A percentile compares a stretch with the other conserved stretches of the same genome.
phyloP scores from a whole-genome alignment of 2,329 filamentous ascomycete species.

The Monosporascus ibericus region DNA sequence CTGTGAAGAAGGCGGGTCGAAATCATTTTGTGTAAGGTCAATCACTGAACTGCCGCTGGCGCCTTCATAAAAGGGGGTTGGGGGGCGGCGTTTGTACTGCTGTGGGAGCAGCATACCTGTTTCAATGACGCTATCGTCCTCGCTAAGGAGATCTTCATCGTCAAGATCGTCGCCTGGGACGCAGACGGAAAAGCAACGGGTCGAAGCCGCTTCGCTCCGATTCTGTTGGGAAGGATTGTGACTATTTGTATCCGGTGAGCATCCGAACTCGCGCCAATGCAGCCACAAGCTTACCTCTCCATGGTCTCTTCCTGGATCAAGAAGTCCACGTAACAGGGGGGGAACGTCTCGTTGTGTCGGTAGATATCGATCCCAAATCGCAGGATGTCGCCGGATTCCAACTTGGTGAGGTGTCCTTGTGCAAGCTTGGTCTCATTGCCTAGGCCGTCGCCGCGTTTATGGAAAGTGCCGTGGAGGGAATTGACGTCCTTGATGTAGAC shows the following conservation, averaged over 20 bases:
- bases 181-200: slow-evolving; percentile 15
- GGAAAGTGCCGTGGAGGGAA: slow-evolving; percentile 49
- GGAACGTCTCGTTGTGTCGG: slow-evolving; percentile 29
- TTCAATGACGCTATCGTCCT: slow-evolving; percentile 11
- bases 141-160: slow-evolving; percentile 18
- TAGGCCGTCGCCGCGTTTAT: slow-evolving; percentile 26
- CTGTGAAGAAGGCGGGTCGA: not conserved
- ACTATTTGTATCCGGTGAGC: slow-evolving; percentile 8
- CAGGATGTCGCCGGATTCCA: slow-evolving; percentile 30
- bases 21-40: slow-evolving; percentile 16
- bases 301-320: slow-evolving; percentile 21
- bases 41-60: slow-evolving; percentile 4
- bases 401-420: slow-evolving; percentile 5
- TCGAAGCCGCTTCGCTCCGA: not conserved
- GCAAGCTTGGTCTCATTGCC: slow-evolving; percentile 17
- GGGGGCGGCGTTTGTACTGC: not conserved
- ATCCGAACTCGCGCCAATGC: not conserved
- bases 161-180: slow-evolving; percentile 36
- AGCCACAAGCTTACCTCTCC: slow-evolving; percentile 7
- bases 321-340: slow-evolving; percentile 32
- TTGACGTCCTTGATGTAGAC: slow-evolving; percentile 39
- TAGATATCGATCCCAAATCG: slow-evolving; percentile 35
- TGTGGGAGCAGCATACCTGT: not conserved
- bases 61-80: not conserved
- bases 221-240: not conserved